Evolutionary conservation across 202 grass and related monocot species (phyloP).

Genomic region (Bolboschoenoplectus hybrid): DNA sequence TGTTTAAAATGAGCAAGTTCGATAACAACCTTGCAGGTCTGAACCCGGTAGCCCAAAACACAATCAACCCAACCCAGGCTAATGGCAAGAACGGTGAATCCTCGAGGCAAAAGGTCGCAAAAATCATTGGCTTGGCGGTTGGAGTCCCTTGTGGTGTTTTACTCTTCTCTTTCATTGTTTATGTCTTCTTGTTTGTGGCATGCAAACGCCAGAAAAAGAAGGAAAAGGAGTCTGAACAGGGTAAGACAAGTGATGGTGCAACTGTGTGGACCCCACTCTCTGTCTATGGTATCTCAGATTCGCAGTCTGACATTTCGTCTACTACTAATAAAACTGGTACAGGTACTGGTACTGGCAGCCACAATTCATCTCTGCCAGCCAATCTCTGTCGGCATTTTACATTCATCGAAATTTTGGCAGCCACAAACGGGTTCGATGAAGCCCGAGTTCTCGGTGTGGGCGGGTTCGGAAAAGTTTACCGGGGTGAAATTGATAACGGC

Average conservation of each 20-base stretch:
- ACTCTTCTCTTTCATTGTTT: conserved; percentile 35
- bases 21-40: conserved; percentile 51
- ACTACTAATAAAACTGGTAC: conserved; percentile 46
- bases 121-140: conserved; percentile 9
- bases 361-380: conserved; percentile 49
- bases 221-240: conserved; percentile 38
- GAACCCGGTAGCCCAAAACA: conserved; percentile 37
- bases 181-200: conserved; percentile 25
- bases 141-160: conserved; percentile 43
- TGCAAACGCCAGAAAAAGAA: conserved; percentile 41
- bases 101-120: not conserved
- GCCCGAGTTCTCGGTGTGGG: conserved; percentile 61
- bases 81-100: not conserved
- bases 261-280: conserved; percentile 59
- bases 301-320: conserved; percentile 45
- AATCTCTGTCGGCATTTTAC: conserved; percentile 74
- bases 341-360: conserved; percentile 28
- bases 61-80: not conserved
- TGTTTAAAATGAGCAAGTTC: conserved; percentile 63
- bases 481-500: conserved; percentile 53
- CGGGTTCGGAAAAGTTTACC: conserved; percentile 72
- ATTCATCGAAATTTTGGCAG: conserved; percentile 56
- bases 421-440: conserved; percentile 58
- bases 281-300: conserved; percentile 41
- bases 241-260: conserved; percentile 34